Evolutionary conservation across 768 basidiomycete genomes (phyloP), one percentile per base, ranked within the genome.

Genomic region (Calvatia gigantea): DNA sequence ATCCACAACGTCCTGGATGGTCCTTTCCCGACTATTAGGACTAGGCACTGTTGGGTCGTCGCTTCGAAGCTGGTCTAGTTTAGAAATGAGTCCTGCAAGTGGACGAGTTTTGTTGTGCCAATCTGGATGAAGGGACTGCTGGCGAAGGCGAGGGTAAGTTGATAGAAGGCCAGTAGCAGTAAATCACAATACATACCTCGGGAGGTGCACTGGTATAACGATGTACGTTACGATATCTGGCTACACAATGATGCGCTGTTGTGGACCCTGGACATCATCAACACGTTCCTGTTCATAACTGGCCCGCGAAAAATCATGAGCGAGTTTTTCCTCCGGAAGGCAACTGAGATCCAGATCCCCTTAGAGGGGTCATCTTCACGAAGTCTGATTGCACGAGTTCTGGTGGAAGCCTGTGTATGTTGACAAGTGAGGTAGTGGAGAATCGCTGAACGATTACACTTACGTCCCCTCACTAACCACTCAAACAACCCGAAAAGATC

Each of bases 121-220:
- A 15, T 15, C 15, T 15, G 11, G 11, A 35, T 35, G 33, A 7
- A 35, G 33, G 33, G 33, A 35, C 33, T 35, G 33, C 33, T 35
- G 11, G 15, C 11, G 15, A 9, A 27, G 31, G 12, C 35, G 7
- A 37, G 38, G 35, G 33, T 28, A 17, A 17, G 42, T 32, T 32
- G 52, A 54, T 43, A 32, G 25, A 45, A 54, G 19, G 23, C 33
- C 39, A 28, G 44, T 54, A 33, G 52, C 29, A 45, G 28, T 32
- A 3, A 29, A 29, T 19, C 31, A 35, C 11, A 15, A 35, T 11
- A 15, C 33, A 35, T 35, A 35, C 33, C 1, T 15, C 15, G 33
- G 33, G 33, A 35, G 33, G 33, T 35, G 33, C 8, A 35, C 15
- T 35, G 33, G 33, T 35, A 35, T 35, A 35, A 35, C 33, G n/a